Evolutionary conservation across 768 basidiomycete genomes (phyloP), one percentile per base, ranked within the genome.

Genomic region (Boletus rex-veris): DNA sequence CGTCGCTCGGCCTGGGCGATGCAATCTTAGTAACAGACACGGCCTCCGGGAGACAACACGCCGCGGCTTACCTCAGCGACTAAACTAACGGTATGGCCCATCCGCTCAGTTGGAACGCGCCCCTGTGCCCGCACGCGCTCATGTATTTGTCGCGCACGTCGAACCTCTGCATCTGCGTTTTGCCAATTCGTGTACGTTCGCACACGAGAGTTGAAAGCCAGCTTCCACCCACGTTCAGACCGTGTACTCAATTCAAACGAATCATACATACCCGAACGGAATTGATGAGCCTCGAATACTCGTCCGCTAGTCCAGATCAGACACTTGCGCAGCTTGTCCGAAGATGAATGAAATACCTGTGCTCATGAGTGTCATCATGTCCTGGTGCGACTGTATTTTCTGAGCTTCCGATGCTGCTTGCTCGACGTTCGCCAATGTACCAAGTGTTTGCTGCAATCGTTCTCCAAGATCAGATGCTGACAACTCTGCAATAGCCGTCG

Each of bases 251-350:
- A n/a, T 31, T 9, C 28, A 44, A 21, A 18, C 10, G 15, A 50
- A 50, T 28, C 11, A 38, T 24, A 75, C 89, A 50, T 67, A 91
- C 91, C 56, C 91, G 79, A 48, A 95, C 92, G 52, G 89, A 91
- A 61, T 81, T 84, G 57, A 96, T 90, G 48, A 98, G 77, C 48
- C 96, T 79, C n/a, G 92, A 83, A 66, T 98, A 98, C 70, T 97
- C 94, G 64, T 98, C 96, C 44, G 84, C 91, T 73, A 50, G 37
- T 48, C 28, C 4, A 18, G 45, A 35, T 68, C 45, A 61, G 55
- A 52, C 6, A 53, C 12, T 26, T 49, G 19, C 21, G 19, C 37
- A 2, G 4, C 18, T 8, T 15, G 37, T 28, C 10, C 12, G 15
- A 41, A 31, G 41, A 16, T 24, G 42, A 18, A 51, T 31, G 28